Percentiles rank a stretch among this genome's conserved stretches.
phyloP scores from a whole-genome alignment of 2,329 filamentous ascomycete genomes.

The Lizonia empirigonia region DNA sequence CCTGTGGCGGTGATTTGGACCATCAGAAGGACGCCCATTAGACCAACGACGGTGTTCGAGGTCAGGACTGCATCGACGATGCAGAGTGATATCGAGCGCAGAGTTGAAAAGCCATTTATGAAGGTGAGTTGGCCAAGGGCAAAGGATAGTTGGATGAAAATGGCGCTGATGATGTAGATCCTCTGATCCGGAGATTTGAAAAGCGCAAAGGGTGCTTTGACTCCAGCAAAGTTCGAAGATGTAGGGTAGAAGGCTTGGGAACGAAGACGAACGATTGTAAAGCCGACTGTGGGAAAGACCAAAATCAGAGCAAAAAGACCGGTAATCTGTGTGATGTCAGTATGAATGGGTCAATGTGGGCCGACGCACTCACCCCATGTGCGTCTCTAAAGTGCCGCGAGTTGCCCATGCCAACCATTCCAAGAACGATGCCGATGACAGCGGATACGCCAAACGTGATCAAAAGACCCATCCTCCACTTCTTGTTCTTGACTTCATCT shows the following conservation, averaged over 20 bases:
- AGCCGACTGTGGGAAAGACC: slow-evolving; percentile 24
- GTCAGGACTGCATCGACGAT: slow-evolving; percentile 35
- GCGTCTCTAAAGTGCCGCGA: slow-evolving; percentile 30
- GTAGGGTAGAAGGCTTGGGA: slow-evolving; percentile 27
- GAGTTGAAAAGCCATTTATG: slow-evolving; percentile 28
- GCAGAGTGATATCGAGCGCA: slow-evolving; percentile 35
- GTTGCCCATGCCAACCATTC: slow-evolving; percentile 35
- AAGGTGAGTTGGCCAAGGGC: slow-evolving; percentile 28
- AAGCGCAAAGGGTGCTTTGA: slow-evolving; percentile 30
- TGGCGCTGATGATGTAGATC: slow-evolving; percentile 30
- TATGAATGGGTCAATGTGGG: too few relatives aligned
- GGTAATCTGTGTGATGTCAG: slow-evolving; percentile 24
- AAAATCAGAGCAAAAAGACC: slow-evolving; percentile 32
- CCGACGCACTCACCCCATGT: slow-evolving; percentile 28
- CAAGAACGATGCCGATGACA: slow-evolving; percentile 28
- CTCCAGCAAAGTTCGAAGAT: slow-evolving; percentile 23
- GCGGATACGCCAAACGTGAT: slow-evolving; percentile 23
- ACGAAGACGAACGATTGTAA: slow-evolving; percentile 29
- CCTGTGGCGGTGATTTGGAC: slow-evolving; percentile 29
- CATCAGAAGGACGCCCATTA: slow-evolving; percentile 27
- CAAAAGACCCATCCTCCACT: slow-evolving; percentile 33
- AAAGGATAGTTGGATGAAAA: slow-evolving; percentile 26
- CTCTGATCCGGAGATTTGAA: slow-evolving; percentile 28
- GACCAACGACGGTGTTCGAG: slow-evolving; percentile 20
- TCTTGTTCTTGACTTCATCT: slow-evolving; percentile 31